Base-by-base conservation (phyloP, 805 yeast genomes). In the Lachancea sp. region DNA sequence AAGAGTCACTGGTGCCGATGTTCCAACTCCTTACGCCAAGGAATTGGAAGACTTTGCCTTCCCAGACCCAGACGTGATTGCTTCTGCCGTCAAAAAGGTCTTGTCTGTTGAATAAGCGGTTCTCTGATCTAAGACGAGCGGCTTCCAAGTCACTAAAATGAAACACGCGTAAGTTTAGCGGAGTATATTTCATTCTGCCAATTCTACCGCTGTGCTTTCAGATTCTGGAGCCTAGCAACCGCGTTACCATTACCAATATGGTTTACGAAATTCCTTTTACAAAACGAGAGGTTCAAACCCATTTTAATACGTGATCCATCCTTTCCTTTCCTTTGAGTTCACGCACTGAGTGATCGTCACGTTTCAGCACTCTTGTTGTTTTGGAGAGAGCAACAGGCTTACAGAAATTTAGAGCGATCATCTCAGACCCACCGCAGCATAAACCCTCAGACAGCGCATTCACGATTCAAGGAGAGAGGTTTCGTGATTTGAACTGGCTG, bases 1-100 rank as follows among this genome's bases (percentile, higher is more conserved):
- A 74, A 88, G 99, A 78, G 91, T 90, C 61, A 93, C 99, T 49
- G 99, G 99, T 69, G 95, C 98, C 66, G 99, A 93, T 74, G 97
- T 90, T 27, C 99, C 99, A 70, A 93, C 99, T 57, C 99, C 99
- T 54, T 93, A 93, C 67, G 96, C 96, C 59, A 79, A 81, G 70
- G 90, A 84, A 73, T 79, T 93, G 66, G 99, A 93, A 80, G 95
- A 85, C 73, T 86, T 93, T 66, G 96, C 98, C 46, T 93, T 93
- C 96, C 99, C 99, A 70, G 96, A 90, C 68, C 77, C 86, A 46
- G 91, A 86, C 63, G 79, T 89, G 54, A 85, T 93, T 59, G 78
- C 85, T 64, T 84, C 89, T 77, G 97, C 89, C 56, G 77, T 78
- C 56, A 86, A 81, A 72, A 84, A 83, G 69, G 90, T 82, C 38